Evolutionary conservation across 1,139 yeast species (phyloP).

Genomic region (Kurtzmaniella quercitrusa): DNA sequence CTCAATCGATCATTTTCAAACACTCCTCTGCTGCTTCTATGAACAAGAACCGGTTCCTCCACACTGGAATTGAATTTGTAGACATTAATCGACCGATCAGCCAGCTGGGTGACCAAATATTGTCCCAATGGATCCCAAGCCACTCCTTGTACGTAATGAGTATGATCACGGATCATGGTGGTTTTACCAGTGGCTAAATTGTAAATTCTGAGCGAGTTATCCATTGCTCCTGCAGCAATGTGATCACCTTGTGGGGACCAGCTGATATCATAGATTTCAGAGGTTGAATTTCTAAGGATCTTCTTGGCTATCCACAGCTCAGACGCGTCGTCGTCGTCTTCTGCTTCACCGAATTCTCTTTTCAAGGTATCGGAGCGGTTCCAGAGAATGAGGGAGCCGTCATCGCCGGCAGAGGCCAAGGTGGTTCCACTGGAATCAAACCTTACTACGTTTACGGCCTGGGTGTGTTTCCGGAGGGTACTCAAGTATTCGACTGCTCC

Average conservation of each 20-base stretch:
- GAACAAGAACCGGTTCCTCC: slow-evolving; percentile 2
- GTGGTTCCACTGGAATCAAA: slow-evolving; percentile 64
- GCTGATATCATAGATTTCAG: slow-evolving; percentile 84
- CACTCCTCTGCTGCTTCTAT: slow-evolving; percentile 3
- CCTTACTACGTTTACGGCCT: slow-evolving; percentile 89
- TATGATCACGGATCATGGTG: slow-evolving; percentile 65
- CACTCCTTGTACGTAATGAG: slow-evolving; percentile 92
- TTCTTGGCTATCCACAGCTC: slow-evolving; percentile 70
- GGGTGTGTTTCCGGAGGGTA: slow-evolving; percentile 82
- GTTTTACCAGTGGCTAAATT: slow-evolving; percentile 54
- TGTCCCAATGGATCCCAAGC: slow-evolving; percentile 88
- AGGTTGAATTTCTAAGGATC: slow-evolving; percentile 54
- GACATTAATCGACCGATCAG: slow-evolving; percentile 77
- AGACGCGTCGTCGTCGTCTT: slow-evolving; percentile 46
- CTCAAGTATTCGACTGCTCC: slow-evolving; percentile 50
- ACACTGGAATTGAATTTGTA: slow-evolving; percentile 33
- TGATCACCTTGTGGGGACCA: slow-evolving; percentile 86
- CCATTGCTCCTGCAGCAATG: slow-evolving; percentile 89
- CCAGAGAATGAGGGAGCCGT: slow-evolving; percentile 87
- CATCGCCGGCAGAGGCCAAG: slow-evolving; percentile 92
- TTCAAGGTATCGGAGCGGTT: slow-evolving; percentile 48
- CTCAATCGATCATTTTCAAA: background rate
- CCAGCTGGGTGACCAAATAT: slow-evolving; percentile 80
- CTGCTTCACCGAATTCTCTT: slow-evolving; percentile 54
- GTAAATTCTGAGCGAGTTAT: slow-evolving; percentile 72